phyloP scores from a whole-genome alignment of 2,329 filamentous ascomycete species.

The Lachnellula suecica region DNA sequence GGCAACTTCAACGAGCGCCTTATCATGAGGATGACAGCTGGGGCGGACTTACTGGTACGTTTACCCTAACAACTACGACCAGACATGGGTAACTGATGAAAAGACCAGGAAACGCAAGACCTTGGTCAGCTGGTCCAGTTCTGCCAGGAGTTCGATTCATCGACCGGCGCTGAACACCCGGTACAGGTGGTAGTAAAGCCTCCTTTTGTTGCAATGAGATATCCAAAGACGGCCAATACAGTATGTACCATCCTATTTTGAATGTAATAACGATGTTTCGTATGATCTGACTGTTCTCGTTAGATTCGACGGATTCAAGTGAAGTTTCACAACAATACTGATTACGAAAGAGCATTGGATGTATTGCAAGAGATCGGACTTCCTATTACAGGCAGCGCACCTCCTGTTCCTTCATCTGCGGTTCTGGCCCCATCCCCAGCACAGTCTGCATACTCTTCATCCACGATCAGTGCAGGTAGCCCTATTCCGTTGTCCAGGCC shows the following conservation, averaged over 20 bases:
- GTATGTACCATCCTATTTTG: constrained; percentile 25
- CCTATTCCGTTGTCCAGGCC: constrained; percentile 4
- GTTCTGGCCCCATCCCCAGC: constrained; percentile 10
- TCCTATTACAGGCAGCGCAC: constrained; percentile 27
- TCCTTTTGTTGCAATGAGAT: constrained; percentile 36
- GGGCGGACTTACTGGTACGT: constrained; percentile 42
- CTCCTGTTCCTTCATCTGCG: neutral
- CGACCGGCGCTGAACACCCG: constrained; percentile 22
- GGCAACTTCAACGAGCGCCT: constrained; percentile 19
- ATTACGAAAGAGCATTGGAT: constrained; percentile 32
- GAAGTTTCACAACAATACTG: constrained; percentile 38
- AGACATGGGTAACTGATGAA: constrained; percentile 8
- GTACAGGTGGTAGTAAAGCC: constrained; percentile 33
- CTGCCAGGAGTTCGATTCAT: constrained; percentile 17
- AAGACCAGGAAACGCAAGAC: constrained; percentile 31
- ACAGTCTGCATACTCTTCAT: constrained; percentile 5
- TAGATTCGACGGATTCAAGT: constrained; percentile 44
- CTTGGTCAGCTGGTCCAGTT: constrained; percentile 23
- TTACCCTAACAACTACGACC: no score
- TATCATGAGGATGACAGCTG: constrained; percentile 40
- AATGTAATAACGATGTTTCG: no score
- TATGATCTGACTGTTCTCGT: constrained; percentile 1
- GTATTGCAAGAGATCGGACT: constrained; percentile 33
- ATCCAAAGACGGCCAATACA: constrained; percentile 26
- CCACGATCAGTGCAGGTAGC: constrained; percentile 2